Base-by-base conservation (phyloP, 179 eudicot species). In the Patellifolia procumbens region DNA sequence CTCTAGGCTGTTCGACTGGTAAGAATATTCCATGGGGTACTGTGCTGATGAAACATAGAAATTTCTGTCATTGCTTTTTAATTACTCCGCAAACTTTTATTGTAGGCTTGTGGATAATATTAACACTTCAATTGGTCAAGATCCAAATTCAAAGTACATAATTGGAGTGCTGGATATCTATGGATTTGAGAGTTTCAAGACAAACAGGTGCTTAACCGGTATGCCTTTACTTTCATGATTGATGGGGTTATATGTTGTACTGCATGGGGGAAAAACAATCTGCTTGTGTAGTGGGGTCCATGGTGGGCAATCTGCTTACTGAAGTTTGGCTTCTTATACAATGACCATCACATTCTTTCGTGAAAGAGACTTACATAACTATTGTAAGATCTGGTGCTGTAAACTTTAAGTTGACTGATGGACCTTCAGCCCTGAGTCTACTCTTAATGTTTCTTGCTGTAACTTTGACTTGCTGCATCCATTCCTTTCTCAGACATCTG, bases 141-240 rank as follows among this genome's bases (percentile, higher is more conserved):
- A 94, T 72, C 87, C 92, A 45, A 66, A 87, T 75, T 94, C 98
- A 52, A 94, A 94, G 83, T 84, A 22, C 79, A 85, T 91, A 51
- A 92, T 94, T 76, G 98, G 98, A 76, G 98, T 94, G 74, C 89
- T 94, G 80, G 98, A 94, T 82, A 94, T 94, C 19, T 94, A 94
- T 74, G 98, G 98, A 76, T 94, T 94, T 82, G 98, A 94, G 88
- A 94, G 98, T 88, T 94, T 94, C 92, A 92, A 94, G 91, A 94
- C 96, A 85, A 94, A 94, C 94, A 94, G 98, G 98, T 94, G 93
- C 93, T 85, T 91, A 81, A 78, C 83, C 67, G 87, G 90, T 88
- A 86, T 68, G 89, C 91, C 87, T 81, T 89, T 82, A 75, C 74
- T 78, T 82, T 75, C 55, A 48, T 77, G 65, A 68, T 74, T 85